These are phyloP conservation scores for Zygosaccharomyces pseudorouxii DNA, from an alignment of 805 yeast species.

Conservation along the genomic window DNA sequence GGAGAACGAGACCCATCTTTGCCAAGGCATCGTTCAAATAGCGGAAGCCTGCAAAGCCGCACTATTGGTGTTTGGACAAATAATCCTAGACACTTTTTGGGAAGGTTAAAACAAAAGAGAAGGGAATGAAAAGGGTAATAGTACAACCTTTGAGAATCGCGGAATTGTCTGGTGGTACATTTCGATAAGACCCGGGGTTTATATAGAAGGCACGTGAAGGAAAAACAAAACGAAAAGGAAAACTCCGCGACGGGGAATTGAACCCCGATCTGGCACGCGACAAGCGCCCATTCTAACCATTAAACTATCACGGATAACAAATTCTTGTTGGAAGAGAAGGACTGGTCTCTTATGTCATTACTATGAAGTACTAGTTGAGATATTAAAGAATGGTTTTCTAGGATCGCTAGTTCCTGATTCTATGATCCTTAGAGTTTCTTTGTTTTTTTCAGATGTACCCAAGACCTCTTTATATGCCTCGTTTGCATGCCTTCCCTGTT, in stretches of 20 bases:
- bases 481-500: too few species aligned
- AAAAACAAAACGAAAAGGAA: neutral
- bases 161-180: too few species aligned
- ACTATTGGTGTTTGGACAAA: neutral
- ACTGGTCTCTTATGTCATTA: too few species aligned
- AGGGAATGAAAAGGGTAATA: neutral
- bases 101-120: neutral
- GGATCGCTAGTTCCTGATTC: too few species aligned
- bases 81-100: neutral
- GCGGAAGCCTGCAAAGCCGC: neutral
- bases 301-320: constrained; percentile 5
- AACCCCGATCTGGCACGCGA: constrained; percentile 7
- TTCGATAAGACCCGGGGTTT: too few species aligned
- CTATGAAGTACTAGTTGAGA: too few species aligned
- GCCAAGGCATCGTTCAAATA: neutral
- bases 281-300: constrained; percentile 6
- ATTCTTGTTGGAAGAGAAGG: too few species aligned
- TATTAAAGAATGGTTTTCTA: too few species aligned
- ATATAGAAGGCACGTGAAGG: too few species aligned
- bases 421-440: too few species aligned
- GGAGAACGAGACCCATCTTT: neutral
- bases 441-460: too few species aligned
- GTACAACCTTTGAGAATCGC: neutral
- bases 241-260: constrained; percentile 6
- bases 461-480: too few species aligned